These are phyloP conservation scores for Cercophora newfieldiana DNA, from an alignment of 495 filamentous ascomycete species.

Conservation along the genomic window DNA sequence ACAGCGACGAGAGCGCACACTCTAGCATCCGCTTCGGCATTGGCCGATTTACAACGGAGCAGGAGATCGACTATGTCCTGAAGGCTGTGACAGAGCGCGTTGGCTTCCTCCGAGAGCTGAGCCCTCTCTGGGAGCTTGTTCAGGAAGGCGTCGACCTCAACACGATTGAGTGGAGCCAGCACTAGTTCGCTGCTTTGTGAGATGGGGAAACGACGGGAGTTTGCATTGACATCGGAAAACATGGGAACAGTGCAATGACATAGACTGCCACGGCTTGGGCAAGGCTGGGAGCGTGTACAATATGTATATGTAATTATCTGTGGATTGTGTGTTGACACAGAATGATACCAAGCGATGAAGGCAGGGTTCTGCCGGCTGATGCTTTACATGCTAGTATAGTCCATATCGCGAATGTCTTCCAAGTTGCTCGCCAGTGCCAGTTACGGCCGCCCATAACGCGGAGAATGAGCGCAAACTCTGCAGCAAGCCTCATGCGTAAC, in stretches of 20 bases:
- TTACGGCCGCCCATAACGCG: neutral
- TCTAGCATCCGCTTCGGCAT: slow-evolving; percentile 98
- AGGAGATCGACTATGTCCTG: slow-evolving; percentile 95
- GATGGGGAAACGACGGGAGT: neutral
- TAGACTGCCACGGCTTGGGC: slow-evolving; percentile 1
- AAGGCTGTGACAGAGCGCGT: slow-evolving; percentile 91
- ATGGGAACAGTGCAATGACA: neutral
- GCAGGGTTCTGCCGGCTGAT: neutral
- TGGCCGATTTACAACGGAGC: slow-evolving; percentile 91
- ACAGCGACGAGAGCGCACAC: slow-evolving; percentile 95
- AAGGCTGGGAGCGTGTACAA: neutral
- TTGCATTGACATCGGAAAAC: slow-evolving; percentile 3
- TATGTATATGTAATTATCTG: slow-evolving; percentile 5
- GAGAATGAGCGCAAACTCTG: neutral
- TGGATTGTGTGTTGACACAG: slow-evolving; percentile 11
- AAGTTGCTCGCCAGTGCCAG: neutral
- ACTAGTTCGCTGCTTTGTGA: slow-evolving; percentile 45
- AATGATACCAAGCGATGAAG: slow-evolving; percentile 21
- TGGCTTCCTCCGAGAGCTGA: slow-evolving; percentile 88
- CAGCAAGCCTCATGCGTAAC: neutral
- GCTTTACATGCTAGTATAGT: neutral
- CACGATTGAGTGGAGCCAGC: slow-evolving; percentile 97
- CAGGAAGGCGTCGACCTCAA: slow-evolving; percentile 95
- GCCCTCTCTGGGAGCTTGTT: slow-evolving; percentile 95
- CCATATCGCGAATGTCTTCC: neutral